Conservation (phyloP, 306 rosid genomes). For the Sechiopsis laciniata region DNA sequence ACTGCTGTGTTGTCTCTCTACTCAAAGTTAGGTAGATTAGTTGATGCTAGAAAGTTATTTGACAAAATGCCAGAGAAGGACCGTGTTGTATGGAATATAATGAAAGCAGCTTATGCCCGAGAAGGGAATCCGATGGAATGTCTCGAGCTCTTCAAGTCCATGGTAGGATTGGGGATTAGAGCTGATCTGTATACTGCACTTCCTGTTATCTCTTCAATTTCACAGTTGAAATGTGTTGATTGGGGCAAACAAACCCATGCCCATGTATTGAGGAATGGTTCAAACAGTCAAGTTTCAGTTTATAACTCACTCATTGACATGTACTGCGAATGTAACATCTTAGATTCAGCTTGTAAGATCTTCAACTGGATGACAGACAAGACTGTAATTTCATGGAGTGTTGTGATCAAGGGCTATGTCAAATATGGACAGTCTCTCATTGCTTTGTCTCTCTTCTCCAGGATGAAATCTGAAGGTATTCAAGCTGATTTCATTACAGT, state of each 20-base stretch:
- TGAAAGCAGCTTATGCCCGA: slow-evolving; percentile 48
- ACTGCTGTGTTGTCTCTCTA: slow-evolving; percentile 70
- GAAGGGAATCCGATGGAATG: slow-evolving; percentile 36
- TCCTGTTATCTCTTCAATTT: slow-evolving; percentile 55
- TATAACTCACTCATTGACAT: slow-evolving; percentile 66
- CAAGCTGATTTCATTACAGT: slow-evolving; percentile 47
- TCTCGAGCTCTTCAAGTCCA: slow-evolving; percentile 37
- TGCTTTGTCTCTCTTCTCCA: slow-evolving; percentile 46
- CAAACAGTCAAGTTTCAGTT: slow-evolving; percentile 52
- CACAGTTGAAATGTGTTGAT: slow-evolving; percentile 32
- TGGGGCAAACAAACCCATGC: slow-evolving; percentile 68
- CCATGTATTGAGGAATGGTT: slow-evolving; percentile 58
- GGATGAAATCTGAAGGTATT: slow-evolving; percentile 48
- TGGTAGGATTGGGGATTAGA: slow-evolving; percentile 54
- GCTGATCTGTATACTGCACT: slow-evolving; percentile 66
- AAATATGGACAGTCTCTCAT: slow-evolving; percentile 38
- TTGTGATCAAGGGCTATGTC: slow-evolving; percentile 61
- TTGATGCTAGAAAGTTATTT: slow-evolving; percentile 42
- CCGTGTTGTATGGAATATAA: slow-evolving; percentile 68
- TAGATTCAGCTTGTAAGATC: slow-evolving; percentile 36
- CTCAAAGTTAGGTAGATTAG: slow-evolving; percentile 43
- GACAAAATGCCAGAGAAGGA: slow-evolving; percentile 63
- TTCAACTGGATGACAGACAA: slow-evolving; percentile 36
- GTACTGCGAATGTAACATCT: slow-evolving; percentile 41
- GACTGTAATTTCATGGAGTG: slow-evolving; percentile 70